Evolutionary conservation across 139 green algal genomes (phyloP), one percentile per base, ranked within the genome.

Genomic region (Nannochloris sp.): DNA sequence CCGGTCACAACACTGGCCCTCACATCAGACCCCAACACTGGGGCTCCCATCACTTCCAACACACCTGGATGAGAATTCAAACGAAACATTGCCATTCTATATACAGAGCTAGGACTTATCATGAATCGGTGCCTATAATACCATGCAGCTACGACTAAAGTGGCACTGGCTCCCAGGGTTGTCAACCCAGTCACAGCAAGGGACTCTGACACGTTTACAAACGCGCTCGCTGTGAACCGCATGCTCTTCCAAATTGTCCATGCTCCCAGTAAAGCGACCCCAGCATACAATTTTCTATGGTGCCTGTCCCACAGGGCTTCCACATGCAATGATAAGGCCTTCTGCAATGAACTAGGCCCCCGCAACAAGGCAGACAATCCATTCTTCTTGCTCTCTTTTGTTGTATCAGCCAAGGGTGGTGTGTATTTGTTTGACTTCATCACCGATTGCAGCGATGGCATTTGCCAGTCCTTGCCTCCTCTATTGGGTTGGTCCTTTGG

Each of bases 11-110:
- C 76, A 51, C 70, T 78, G 8, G 82, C 85, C 5, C 78, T 70
- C 29, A 89, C 51, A 21, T 77, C 59, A 18, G 57, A 77, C 23
- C 86, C 81, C 19, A 69, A 76, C 62, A 93, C 51, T 8, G 85
- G 86, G 1, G 85, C 81, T 0, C 86, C 86, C 78, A 93, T 79
- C 14, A 91, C 79, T 76, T 90, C 81, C 21, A 89, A 64, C 56
- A 85, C 67, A 10, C 73, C 81, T 0, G 84, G 78, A 59, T 80
- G 74, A 0, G 78, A 83, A 65, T 90, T 91, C 5, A 91, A 72
- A 23, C 53, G 67, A 19, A 80, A 18, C 71, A 90, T 77, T 15
- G 84, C 84, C 25, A 73, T 31, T 12, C 84, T 67, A 69, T 88
- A 88, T 34, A 85, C 82, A 3, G 76, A 18, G 48, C 58, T 44